Evolutionary conservation across 305 asterid genomes (phyloP), one percentile per base, ranked within the genome.

Genomic region (Ilex paraguariensis): DNA sequence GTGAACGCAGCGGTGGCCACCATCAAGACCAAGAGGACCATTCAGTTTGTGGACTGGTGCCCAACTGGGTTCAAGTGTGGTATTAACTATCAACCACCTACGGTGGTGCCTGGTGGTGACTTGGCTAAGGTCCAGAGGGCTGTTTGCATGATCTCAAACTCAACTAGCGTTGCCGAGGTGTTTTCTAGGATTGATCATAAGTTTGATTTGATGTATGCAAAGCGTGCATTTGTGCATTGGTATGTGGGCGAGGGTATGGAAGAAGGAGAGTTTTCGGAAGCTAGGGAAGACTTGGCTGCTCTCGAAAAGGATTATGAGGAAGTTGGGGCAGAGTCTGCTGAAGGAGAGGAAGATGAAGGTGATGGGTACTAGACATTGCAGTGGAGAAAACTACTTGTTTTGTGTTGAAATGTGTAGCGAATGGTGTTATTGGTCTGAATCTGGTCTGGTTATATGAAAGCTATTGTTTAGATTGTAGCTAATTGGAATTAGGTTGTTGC

Each of bases 211-310:
- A 90, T 90, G 97, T 90, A 90, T 3, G 89, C 91, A 0, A 90
- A 90, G 81, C 82, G 97, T 17, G 97, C 97, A 0, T 90, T 90
- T 7, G 97, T 90, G 57, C 97, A 90, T 28, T 90, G 97, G 97
- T 90, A 90, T 3, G 97, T 90, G 2, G 97, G 97, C 40, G 97
- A 90, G 76, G 97, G 97, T 57, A 90, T 90, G 97, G 97, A 90
- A 73, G 97, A 90, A 74, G 97, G 97, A 0, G 97, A 90, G 72
- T 90, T 90, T 56, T 87, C 95, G 0, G 97, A 89, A 75, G 97
- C 97, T 3, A 76, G 97, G 65, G 97, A 89, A 73, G 97, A 89
- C 36, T 75, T 86, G 90, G 96, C 96, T 73, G 96, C 96, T 3
- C 68, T 88, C 30, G 96, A 88, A 81, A 88, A 88, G 80, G 96